A percentile compares a stretch with the other conserved stretches of the same genome.
Evolutionary conservation across 139 green algal species (phyloP).

Genomic region (Zygnema cylindricum): DNA sequence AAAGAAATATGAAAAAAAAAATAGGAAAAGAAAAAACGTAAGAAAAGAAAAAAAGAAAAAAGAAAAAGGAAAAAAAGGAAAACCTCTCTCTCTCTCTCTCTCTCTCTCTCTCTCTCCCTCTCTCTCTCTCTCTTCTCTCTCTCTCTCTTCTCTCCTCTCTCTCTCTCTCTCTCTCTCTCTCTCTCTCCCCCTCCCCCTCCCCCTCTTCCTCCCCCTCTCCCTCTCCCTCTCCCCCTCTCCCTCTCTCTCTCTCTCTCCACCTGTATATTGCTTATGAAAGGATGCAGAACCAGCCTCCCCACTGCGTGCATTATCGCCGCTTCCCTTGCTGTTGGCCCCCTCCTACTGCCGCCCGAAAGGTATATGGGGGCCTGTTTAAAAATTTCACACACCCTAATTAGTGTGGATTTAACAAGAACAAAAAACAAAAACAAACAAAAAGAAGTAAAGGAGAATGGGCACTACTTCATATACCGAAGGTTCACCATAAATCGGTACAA

Average conservation of each 20-base stretch:
- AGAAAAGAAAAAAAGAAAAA: neutral
- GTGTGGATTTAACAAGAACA: neutral
- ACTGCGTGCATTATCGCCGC: too few relatives aligned
- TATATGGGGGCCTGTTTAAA: too few relatives aligned
- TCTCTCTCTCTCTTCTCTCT: neutral
- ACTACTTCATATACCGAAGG: too few relatives aligned
- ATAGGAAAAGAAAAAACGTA: neutral
- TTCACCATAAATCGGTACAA: too few relatives aligned
- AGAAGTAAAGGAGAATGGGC: too few relatives aligned
- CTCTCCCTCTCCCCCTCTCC: neutral
- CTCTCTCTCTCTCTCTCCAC: neutral
- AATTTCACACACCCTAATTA: neutral
- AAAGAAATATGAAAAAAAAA: conserved; percentile 24
- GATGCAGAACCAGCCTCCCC: neutral
- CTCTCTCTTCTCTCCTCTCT: neutral
- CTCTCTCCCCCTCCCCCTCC: neutral
- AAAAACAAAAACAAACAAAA: neutral
- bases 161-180: neutral
- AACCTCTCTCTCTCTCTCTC: neutral
- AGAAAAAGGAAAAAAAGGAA: neutral
- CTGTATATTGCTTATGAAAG: neutral
- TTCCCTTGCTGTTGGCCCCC: too few relatives aligned
- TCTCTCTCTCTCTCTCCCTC: neutral
- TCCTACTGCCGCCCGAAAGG: too few relatives aligned
- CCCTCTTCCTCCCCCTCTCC: neutral